Base-by-base conservation (phyloP, 345 rosid genomes). In the Populus ilicifolia region DNA sequence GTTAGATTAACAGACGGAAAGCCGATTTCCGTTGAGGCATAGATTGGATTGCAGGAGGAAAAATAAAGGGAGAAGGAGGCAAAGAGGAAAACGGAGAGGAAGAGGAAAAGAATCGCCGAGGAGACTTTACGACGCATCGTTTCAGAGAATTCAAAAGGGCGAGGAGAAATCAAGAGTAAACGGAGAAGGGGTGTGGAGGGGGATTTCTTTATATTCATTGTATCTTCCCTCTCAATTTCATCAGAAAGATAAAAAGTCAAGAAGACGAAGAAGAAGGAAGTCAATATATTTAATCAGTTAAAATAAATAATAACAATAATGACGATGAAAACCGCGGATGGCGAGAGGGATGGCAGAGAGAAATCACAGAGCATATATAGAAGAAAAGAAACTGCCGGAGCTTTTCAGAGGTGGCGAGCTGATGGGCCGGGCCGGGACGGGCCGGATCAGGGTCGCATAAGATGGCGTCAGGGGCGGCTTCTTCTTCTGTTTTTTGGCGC, bases 21-120 rank as follows among this genome's bases (percentile, higher is more conserved):
- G 0, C 67, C 77, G 67, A 72, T 52, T 11, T 35, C 29, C 0
- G 71, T 23, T 8, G 71, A 27, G 69, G 36, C 5, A 1, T 68
- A 71, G 9, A 83, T 76, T 0, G 77, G 66, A 41, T 30, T 18
- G 25, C 86, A 88, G 6, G 87, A 83, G 29, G 39, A 61, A 52
- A 52, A 52, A 50, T 82, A 72, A 1, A 84, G 78, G 35, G 86
- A 83, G 12, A 76, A 77, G 67, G 80, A 72, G 29, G 61, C 80
- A 23, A 78, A 73, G 13, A 82, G 39, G 29, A 86, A 69, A 16
- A 84, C 72, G n/a, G 83, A 74, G 18, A 83, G 16, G 48, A 83
- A 77, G 23, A 75, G 23, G 7, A 76, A 30, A 3, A 77, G 69
- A 13, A 84, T 14, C 18, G 74, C 30, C 5, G 70, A 23, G 12